These are phyloP conservation scores for Suhomyces tanzawaensis DNA, from an alignment of 805 yeast genomes.

Conservation along the genomic window DNA sequence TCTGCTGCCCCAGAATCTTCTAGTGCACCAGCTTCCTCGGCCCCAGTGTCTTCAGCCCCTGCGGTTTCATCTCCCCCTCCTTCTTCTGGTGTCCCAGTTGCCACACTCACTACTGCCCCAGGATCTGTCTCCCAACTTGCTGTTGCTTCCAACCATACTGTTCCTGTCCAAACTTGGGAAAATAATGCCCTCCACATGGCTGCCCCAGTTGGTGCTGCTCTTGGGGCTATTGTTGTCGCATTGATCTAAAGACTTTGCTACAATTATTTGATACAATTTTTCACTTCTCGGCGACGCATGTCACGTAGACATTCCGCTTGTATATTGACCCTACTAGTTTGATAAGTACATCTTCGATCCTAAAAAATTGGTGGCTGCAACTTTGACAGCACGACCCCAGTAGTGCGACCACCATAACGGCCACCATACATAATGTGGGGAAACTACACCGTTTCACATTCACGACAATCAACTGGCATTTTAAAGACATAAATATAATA, in stretches of 20 bases:
- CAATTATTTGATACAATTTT: too few relatives aligned
- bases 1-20: constrained; percentile 7
- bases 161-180: constrained; percentile 5
- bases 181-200: constrained; percentile 12
- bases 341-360: too few relatives aligned
- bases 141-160: constrained; percentile 6
- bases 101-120: background rate
- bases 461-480: too few relatives aligned
- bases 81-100: constrained; percentile 10
- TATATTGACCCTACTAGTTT: too few relatives aligned
- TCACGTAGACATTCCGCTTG: too few relatives aligned
- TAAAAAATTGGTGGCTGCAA: too few relatives aligned
- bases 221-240: constrained; percentile 35
- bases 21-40: constrained; percentile 2
- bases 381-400: too few relatives aligned
- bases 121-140: background rate
- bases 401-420: too few relatives aligned
- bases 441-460: too few relatives aligned
- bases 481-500: too few relatives aligned
- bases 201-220: constrained; percentile 30
- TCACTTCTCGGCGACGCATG: too few relatives aligned
- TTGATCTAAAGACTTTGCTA: constrained; percentile 19
- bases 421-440: too few relatives aligned
- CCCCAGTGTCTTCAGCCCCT: background rate
- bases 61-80: constrained; percentile 19